These are phyloP conservation scores for Nakaseomyces kungkrabaensis DNA, from an alignment of 1,139 yeast species.

Conservation along the genomic window DNA sequence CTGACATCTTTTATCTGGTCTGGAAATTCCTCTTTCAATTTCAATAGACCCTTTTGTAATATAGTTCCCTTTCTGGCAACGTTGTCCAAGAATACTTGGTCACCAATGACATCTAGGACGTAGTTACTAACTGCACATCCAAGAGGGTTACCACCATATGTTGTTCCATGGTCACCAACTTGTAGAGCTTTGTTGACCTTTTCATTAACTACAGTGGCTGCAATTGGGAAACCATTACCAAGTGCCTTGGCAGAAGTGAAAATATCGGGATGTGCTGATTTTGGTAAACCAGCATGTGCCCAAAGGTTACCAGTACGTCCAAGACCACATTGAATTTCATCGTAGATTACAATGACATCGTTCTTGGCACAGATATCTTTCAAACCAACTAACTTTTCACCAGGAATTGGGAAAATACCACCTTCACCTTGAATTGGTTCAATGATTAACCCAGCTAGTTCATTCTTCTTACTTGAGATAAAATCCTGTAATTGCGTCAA, in stretches of 20 bases:
- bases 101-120: slow-evolving; percentile 59
- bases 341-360: slow-evolving; percentile 73
- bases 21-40: slow-evolving; percentile 48
- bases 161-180: slow-evolving; percentile 96
- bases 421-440: slow-evolving; percentile 99
- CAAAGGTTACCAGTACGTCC: slow-evolving; percentile 89
- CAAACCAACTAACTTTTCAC: slow-evolving; percentile 55
- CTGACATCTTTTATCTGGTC: slow-evolving; percentile 55
- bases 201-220: slow-evolving; percentile 83
- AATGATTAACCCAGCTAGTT: slow-evolving; percentile 84
- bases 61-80: slow-evolving; percentile 52
- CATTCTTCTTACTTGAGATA: slow-evolving; percentile 43
- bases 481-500: slow-evolving; percentile 27
- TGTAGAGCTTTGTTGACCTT: slow-evolving; percentile 59
- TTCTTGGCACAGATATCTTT: slow-evolving; percentile 59
- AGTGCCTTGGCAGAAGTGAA: slow-evolving; percentile 90
- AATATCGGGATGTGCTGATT: slow-evolving; percentile 85
- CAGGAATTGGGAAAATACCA: slow-evolving; percentile 64
- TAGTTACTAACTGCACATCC: slow-evolving; percentile 74
- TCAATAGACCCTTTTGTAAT: slow-evolving; percentile 41
- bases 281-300: slow-evolving; percentile 75
- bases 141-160: slow-evolving; percentile 94
- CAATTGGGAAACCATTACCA: slow-evolving; percentile 97
- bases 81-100: slow-evolving; percentile 45
- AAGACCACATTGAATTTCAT: slow-evolving; percentile 94